Evolutionary conservation across 2,329 filamentous ascomycete species (phyloP), one percentile per base, ranked within the genome.

Genomic region (Colletotrichum costaricense): DNA sequence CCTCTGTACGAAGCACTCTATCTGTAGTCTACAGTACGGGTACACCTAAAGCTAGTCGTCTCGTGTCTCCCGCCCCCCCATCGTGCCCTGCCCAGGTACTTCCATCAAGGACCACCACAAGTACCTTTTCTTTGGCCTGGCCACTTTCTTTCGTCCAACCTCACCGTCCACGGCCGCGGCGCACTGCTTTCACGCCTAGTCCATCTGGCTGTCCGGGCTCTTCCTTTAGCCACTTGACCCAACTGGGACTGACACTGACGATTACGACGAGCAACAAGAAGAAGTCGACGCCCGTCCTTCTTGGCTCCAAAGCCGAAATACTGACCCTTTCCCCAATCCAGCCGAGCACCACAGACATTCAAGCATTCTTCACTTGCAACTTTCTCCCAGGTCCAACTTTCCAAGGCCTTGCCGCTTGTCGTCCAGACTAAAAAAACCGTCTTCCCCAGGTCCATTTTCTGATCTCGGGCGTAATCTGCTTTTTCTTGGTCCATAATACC

Each of bases 311-410:
- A 38, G 59, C 64, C 63, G 58, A 72, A 69, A 58, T 72, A 63
- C 69, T 69, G 54, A 52, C 64, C 59, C 59, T 33, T 69, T 64
- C 54, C 65, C 59, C 42, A 60, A 72, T 69, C 58, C 65, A 72
- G 69, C 65, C 64, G 38, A 42, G 56, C 24, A 68, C 57, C 49
- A 38, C 64, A 52, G 56, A 57, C 46, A 52, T 71, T 28, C 63
- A 68, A 68, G 56, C 64, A 49, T 49, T 56, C 57, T 42, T 56
- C 11, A 62, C 28, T 67, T 67, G 38, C 42, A 16, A 60, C 56
- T 62, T 22, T 28, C 22, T 54, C 16, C 56, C 65, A 35, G 65
- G 33, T 49, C 49, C 38, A 49, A 59, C 55, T 24, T 28, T 35
- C 56, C 35, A 62, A 62, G 14, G 56, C 38, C 16, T 24, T 60